Percentiles rank a stretch among this genome's conserved stretches.
phyloP scores from a whole-genome alignment of 23 red algal genomes.

The Gracilaria caudata region DNA sequence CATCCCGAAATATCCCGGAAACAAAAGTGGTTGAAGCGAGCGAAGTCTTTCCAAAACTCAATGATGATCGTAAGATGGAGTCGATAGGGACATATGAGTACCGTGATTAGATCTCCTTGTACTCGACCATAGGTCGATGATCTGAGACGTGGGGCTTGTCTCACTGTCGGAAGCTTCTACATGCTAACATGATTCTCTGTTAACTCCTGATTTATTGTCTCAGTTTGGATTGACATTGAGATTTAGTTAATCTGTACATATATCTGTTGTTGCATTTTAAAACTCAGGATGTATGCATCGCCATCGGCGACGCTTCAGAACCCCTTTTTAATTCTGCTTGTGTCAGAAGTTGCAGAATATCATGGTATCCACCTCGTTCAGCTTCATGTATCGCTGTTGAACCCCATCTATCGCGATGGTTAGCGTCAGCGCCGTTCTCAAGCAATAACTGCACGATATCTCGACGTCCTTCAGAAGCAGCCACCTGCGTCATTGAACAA shows the following conservation, averaged over 20 bases:
- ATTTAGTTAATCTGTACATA: conserved; percentile 12
- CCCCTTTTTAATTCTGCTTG: not conserved
- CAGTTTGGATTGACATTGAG: conserved; percentile 4
- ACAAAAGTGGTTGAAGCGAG: not conserved
- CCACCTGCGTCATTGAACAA: conserved; percentile 41
- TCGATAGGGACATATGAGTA: conserved; percentile 42
- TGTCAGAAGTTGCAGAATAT: conserved; percentile 52
- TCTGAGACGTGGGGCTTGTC: not conserved
- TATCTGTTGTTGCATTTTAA: not conserved
- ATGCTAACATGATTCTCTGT: not conserved
- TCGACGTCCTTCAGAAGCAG: conserved; percentile 73
- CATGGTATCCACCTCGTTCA: conserved; percentile 55
- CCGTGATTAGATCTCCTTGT: conserved; percentile 41
- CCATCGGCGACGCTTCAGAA: not conserved
- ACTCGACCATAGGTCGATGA: conserved; percentile 14
- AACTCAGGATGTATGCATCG: not conserved
- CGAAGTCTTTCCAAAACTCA: not conserved
- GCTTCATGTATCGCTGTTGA: conserved; percentile 87
- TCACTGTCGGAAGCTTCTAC: not conserved
- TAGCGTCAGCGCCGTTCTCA: conserved; percentile 44
- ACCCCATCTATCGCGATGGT: conserved; percentile 78
- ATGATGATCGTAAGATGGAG: conserved; percentile 30
- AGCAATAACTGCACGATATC: conserved; percentile 75
- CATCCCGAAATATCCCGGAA: not conserved
- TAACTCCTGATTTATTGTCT: not conserved